A percentile compares a stretch with the other conserved stretches of the same genome.
Conservation (phyloP, 2,329 filamentous ascomycete genomes). For the Fusarium setosum region DNA sequence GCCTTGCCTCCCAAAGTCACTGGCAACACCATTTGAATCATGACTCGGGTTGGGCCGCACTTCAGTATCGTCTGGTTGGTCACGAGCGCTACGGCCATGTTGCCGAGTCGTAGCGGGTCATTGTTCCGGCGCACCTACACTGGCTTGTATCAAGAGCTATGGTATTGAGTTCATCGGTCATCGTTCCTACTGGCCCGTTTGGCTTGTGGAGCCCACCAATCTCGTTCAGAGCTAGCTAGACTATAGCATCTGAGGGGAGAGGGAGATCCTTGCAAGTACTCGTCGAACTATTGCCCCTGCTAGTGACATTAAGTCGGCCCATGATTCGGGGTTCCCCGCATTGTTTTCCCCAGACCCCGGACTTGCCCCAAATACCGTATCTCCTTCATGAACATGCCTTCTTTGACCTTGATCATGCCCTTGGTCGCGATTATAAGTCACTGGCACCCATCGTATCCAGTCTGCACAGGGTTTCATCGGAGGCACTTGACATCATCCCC, state of each 20-base stretch:
- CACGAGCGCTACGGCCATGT: too few relatives aligned
- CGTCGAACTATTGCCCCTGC: background rate
- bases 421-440: background rate
- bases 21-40: too few relatives aligned
- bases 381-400: background rate
- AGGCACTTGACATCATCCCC: background rate
- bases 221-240: background rate
- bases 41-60: too few relatives aligned
- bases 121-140: background rate
- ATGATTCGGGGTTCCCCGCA: constrained; percentile 6
- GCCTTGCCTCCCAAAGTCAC: too few relatives aligned
- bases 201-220: background rate
- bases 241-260: background rate
- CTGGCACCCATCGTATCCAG: background rate
- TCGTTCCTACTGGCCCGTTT: constrained; percentile 26
- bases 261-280: background rate
- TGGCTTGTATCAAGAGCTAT: background rate
- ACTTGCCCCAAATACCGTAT: background rate
- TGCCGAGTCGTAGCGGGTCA: background rate
- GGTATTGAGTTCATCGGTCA: constrained; percentile 9
- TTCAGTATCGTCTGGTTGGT: too few relatives aligned
- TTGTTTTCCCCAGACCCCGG: background rate
- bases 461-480: background rate
- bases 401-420: background rate
- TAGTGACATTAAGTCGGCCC: constrained; percentile 1